Conservation (phyloP, 2,329 filamentous ascomycete species). For the Verticillium isaacii region DNA sequence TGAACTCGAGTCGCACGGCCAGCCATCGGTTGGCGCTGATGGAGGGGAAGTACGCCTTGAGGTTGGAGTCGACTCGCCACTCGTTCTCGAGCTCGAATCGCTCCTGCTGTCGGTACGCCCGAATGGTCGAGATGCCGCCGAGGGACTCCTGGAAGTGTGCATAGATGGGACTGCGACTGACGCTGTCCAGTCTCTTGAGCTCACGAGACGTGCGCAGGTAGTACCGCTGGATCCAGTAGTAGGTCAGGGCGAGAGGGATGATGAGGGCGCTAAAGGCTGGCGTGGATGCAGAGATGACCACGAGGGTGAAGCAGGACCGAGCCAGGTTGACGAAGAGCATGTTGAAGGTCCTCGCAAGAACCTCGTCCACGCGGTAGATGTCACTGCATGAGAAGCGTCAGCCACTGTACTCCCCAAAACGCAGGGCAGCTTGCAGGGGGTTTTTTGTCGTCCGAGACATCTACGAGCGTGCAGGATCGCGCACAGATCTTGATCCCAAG, state of each 20-base stretch:
- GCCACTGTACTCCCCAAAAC: constrained; percentile 7
- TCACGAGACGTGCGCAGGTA: constrained; percentile 95
- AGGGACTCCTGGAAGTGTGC: constrained; percentile 98
- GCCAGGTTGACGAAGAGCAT: constrained; percentile 83
- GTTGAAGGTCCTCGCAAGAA: constrained; percentile 94
- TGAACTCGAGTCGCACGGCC: constrained; percentile 89
- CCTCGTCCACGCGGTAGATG: constrained; percentile 81
- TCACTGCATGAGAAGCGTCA: constrained; percentile 45
- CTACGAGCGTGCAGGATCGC: neutral
- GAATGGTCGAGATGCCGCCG: constrained; percentile 89
- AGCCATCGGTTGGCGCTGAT: constrained; percentile 94
- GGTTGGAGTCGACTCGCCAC: constrained; percentile 92
- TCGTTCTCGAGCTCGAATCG: constrained; percentile 92
- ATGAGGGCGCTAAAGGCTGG: constrained; percentile 79
- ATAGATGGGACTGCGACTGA: constrained; percentile 93
- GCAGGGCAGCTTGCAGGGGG: neutral
- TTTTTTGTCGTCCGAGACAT: neutral
- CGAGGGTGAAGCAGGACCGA: constrained; percentile 75
- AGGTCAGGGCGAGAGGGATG: constrained; percentile 73
- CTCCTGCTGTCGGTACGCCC: constrained; percentile 84
- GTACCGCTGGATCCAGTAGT: constrained; percentile 93
- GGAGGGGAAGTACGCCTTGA: constrained; percentile 91
- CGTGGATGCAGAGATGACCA: constrained; percentile 76
- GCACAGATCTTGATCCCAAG: neutral
- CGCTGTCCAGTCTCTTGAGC: constrained; percentile 90